phyloP scores from a whole-genome alignment of 306 rosid species.

The Albizia julibrissin region DNA sequence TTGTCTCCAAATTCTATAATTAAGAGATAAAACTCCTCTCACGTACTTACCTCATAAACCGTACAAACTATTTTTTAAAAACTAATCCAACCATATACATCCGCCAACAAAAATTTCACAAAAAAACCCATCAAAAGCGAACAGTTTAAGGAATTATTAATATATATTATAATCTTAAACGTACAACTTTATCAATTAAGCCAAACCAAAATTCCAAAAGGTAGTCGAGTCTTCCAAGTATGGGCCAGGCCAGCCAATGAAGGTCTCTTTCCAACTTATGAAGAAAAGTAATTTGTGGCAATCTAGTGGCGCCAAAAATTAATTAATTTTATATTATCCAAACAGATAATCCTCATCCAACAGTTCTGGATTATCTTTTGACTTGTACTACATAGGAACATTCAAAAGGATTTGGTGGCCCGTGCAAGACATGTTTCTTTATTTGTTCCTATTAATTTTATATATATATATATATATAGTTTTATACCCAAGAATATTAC shows the following conservation, averaged over 20 bases:
- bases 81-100: too few species aligned
- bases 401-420: constrained; percentile 31
- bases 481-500: background rate
- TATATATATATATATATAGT: background rate
- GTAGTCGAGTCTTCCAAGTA: constrained; percentile 29
- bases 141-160: constrained; percentile 19
- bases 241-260: constrained; percentile 44
- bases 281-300: constrained; percentile 31
- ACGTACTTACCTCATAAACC: too few species aligned
- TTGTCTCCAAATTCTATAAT: background rate
- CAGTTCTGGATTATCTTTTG: constrained; percentile 6
- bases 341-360: constrained; percentile 35
- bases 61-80: too few species aligned
- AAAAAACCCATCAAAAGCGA: constrained; percentile 20
- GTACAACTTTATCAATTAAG: constrained; percentile 27
- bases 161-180: background rate
- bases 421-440: background rate
- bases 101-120: background rate
- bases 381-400: constrained; percentile 20
- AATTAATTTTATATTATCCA: constrained; percentile 16
- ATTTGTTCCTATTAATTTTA: background rate
- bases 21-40: too few species aligned
- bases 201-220: constrained; percentile 27
- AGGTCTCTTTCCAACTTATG: constrained; percentile 39
- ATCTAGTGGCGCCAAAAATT: constrained; percentile 36